Evolutionary conservation across 345 rosid species (phyloP).

Genomic region (Hibiscus syriacus): DNA sequence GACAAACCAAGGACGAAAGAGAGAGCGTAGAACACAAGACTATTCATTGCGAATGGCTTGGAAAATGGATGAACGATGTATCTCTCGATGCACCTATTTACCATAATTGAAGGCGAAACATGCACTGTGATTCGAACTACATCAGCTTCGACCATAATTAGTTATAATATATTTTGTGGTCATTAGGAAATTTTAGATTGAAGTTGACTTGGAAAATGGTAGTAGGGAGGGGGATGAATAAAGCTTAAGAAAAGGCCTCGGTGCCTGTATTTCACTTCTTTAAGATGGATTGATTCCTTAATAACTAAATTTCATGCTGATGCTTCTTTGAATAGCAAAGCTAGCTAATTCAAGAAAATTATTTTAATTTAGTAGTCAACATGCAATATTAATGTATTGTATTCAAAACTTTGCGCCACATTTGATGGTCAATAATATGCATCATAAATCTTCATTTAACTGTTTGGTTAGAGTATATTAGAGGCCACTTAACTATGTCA

Average conservation of each 20-base stretch:
- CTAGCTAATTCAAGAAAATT: no score
- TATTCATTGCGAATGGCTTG: constrained; percentile 8
- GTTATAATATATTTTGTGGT: no score
- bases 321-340: not conserved
- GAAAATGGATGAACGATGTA: constrained; percentile 15
- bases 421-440: no score
- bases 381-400: no score
- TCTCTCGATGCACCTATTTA: not conserved
- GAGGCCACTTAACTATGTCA: no score
- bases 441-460: no score
- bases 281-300: not conserved
- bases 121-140: not conserved
- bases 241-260: not conserved
- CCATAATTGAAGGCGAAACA: no score
- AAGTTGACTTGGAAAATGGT: not conserved
- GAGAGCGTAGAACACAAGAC: constrained; percentile 13
- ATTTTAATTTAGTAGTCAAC: no score
- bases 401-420: no score
- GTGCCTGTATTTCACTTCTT: not conserved
- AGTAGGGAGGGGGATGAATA: not conserved
- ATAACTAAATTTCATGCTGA: not conserved
- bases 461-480: no score
- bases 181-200: not conserved
- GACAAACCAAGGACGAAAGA: constrained; percentile 36
- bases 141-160: no score